Evolutionary conservation across 2,329 filamentous ascomycete species (phyloP).

Genomic region (Chaetomiaceae sp.): DNA sequence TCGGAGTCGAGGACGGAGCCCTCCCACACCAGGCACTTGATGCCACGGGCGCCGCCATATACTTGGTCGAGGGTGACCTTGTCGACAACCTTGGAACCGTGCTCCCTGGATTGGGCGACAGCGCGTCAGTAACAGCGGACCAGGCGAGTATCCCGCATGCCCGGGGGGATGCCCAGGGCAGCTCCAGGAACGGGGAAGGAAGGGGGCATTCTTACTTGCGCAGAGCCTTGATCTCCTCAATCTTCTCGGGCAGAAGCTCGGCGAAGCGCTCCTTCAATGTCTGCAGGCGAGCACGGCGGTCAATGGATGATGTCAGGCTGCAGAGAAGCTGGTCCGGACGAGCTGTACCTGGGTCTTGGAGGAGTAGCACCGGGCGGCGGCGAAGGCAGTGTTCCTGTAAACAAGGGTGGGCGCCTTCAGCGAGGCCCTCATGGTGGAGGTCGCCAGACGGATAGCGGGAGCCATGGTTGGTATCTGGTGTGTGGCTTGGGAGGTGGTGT

Average conservation of each 20-base stretch:
- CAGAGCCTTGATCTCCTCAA: slow-evolving; percentile 98
- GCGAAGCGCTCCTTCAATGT: slow-evolving; percentile 98
- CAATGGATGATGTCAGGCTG: slow-evolving; percentile 26
- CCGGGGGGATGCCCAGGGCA: too few relatives aligned
- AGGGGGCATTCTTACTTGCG: slow-evolving; percentile 65
- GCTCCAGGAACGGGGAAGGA: not conserved
- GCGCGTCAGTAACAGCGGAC: slow-evolving; percentile 24
- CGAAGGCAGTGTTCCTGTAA: slow-evolving; percentile 68
- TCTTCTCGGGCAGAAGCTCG: slow-evolving; percentile 89
- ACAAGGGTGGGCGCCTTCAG: slow-evolving; percentile 62
- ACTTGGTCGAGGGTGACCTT: slow-evolving; percentile 99
- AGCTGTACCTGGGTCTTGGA: slow-evolving; percentile 76
- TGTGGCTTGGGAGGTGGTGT: slow-evolving; percentile 32
- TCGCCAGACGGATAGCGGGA: slow-evolving; percentile 74
- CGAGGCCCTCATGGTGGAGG: slow-evolving; percentile 75
- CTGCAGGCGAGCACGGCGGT: slow-evolving; percentile 42
- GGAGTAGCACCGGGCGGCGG: slow-evolving; percentile 84
- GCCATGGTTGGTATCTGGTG: slow-evolving; percentile 59
- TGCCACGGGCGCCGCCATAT: slow-evolving; percentile 97
- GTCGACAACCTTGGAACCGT: slow-evolving; percentile 91
- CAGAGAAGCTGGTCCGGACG: slow-evolving; percentile 9
- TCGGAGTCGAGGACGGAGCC: slow-evolving; percentile 96
- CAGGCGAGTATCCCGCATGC: too few relatives aligned
- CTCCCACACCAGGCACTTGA: slow-evolving; percentile 99
- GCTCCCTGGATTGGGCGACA: slow-evolving; percentile 56